Evolutionary conservation across 78 protist genomes (phyloP).

Genomic region (Dictyostelium discoideum): DNA sequence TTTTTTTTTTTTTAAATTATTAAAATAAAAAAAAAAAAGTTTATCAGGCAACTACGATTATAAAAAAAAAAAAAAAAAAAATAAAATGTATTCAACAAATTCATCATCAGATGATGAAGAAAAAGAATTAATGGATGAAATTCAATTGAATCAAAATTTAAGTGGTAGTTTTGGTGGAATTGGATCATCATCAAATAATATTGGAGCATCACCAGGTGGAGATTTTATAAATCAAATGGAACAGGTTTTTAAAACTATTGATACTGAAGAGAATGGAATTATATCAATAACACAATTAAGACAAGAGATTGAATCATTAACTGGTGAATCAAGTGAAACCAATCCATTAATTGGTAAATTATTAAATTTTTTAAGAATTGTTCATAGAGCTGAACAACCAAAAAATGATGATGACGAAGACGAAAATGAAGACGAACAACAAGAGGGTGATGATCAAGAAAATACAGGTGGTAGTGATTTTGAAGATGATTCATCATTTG

Average conservation of each 20-base stretch:
- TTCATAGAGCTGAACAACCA: slow-evolving; percentile 6
- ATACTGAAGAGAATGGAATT: slow-evolving; percentile 34
- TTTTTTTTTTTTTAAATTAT: background rate
- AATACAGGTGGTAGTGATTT: background rate
- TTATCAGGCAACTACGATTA: background rate
- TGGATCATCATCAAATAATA: background rate
- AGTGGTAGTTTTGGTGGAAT: background rate
- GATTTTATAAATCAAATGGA: slow-evolving; percentile 76
- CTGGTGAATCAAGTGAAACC: slow-evolving; percentile 6
- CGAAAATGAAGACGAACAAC: background rate
- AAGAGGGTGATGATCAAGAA: background rate
- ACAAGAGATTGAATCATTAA: slow-evolving; percentile 45
- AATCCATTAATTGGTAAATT: slow-evolving; percentile 55
- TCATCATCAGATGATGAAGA: background rate
- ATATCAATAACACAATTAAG: slow-evolving; percentile 43
- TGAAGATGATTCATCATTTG: slow-evolving; percentile 8
- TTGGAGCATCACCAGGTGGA: background rate
- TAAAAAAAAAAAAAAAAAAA: background rate
- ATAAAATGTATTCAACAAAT: background rate
- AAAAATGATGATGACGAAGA: background rate
- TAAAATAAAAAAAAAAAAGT: too few relatives aligned
- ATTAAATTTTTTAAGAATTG: slow-evolving; percentile 31
- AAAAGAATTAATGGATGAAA: slow-evolving; percentile 29
- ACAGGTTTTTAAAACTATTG: slow-evolving; percentile 58
- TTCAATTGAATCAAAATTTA: background rate